Percentiles rank a stretch among this genome's conserved stretches.
Evolutionary conservation across 208 protist genomes (phyloP).

Genomic region (Leptomonas pyrrhocoris): DNA sequence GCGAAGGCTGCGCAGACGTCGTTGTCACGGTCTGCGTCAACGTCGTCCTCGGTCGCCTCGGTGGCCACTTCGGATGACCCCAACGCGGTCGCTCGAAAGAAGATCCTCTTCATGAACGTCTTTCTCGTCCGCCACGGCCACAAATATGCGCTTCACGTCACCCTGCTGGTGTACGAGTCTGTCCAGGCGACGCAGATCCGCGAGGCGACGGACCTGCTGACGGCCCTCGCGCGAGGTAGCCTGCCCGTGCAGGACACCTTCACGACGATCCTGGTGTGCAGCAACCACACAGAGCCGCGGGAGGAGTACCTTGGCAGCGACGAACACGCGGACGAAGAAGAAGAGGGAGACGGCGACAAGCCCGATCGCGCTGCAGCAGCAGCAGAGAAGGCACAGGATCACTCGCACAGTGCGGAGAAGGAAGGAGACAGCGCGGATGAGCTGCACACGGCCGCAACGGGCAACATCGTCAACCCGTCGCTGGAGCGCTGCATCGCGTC

Average conservation of each 20-base stretch:
- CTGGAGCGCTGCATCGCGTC: conserved; percentile 46
- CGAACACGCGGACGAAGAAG: conserved; percentile 1
- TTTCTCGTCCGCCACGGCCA: conserved; percentile 88
- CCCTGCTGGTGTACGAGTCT: conserved; percentile 56
- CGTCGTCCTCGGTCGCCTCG: not conserved
- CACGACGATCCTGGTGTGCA: conserved; percentile 45
- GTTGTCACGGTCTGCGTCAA: not conserved
- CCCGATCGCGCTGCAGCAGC: not conserved
- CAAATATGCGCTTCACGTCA: conserved; percentile 78
- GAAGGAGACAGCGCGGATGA: not conserved
- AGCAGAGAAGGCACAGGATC: not conserved
- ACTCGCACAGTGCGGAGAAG: not conserved
- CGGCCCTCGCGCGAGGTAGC: conserved; percentile 44
- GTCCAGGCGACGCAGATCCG: conserved; percentile 44
- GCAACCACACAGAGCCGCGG: conserved; percentile 34
- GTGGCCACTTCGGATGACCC: conserved; percentile 14
- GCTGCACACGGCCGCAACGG: conserved; percentile 29
- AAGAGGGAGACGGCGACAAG: not conserved
- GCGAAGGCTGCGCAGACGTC: not conserved
- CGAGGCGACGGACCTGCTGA: conserved; percentile 50
- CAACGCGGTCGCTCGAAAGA: conserved; percentile 17
- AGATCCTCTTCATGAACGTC: conserved; percentile 70
- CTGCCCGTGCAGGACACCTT: conserved; percentile 73
- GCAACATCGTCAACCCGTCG: conserved; percentile 51
- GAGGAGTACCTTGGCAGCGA: conserved; percentile 25